These are phyloP conservation scores for Bipolaris oryzae DNA, from an alignment of 2,329 filamentous ascomycete genomes.

Conservation along the genomic window DNA sequence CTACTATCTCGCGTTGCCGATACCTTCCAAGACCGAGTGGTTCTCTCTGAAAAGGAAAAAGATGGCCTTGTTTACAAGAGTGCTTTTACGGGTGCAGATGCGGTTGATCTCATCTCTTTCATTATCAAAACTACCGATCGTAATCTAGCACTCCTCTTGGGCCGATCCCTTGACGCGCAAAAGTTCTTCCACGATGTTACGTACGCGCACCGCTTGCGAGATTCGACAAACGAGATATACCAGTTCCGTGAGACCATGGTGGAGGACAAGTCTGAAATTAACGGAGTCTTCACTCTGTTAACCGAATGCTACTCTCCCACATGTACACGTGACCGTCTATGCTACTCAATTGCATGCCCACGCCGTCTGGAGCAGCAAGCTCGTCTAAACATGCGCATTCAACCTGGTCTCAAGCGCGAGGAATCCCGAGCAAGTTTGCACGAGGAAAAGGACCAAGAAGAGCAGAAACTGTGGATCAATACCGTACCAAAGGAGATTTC, in stretches of 20 bases:
- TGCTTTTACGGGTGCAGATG: slow-evolving; percentile 93
- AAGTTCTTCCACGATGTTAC: slow-evolving; percentile 99
- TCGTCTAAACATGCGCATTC: slow-evolving; percentile 88
- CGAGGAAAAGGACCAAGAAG: slow-evolving; percentile 87
- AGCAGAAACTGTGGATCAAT: slow-evolving; percentile 99
- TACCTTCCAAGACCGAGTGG: slow-evolving; percentile 88
- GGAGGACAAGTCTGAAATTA: slow-evolving; percentile 83
- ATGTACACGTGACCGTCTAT: slow-evolving; percentile 91
- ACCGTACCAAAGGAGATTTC: slow-evolving; percentile 94
- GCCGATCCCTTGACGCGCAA: slow-evolving; percentile 91
- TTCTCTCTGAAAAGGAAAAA: slow-evolving; percentile 86
- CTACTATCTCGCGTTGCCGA: slow-evolving; percentile 91
- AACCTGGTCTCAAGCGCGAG: slow-evolving; percentile 79
- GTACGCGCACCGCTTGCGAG: slow-evolving; percentile 92
- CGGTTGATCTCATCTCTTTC: slow-evolving; percentile 92
- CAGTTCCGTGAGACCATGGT: slow-evolving; percentile 93
- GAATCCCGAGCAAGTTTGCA: slow-evolving; percentile 75
- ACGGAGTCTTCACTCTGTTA: slow-evolving; percentile 93
- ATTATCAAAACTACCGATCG: slow-evolving; percentile 97
- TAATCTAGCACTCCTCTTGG: slow-evolving; percentile 88
- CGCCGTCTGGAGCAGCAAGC: slow-evolving; percentile 93
- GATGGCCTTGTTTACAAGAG: slow-evolving; percentile 98
- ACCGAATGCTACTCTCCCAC: slow-evolving; percentile 99
- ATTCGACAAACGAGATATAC: slow-evolving; percentile 94
- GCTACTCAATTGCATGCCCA: slow-evolving; percentile 97